Evolutionary conservation across 768 basidiomycete species (phyloP).

Genomic region (Boletales sp.): DNA sequence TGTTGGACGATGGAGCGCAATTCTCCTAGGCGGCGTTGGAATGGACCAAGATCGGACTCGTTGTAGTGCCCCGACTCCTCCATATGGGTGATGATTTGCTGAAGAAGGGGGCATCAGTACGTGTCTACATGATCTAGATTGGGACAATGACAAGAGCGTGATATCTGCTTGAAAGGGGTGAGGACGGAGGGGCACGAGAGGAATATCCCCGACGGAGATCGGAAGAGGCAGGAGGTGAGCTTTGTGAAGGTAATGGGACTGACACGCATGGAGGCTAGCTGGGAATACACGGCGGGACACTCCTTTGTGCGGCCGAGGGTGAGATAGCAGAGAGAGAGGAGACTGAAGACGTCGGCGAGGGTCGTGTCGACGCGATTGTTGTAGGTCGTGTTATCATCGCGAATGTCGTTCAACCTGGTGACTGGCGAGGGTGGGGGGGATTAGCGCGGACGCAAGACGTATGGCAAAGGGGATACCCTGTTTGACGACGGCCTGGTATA

Average conservation of each 20-base stretch:
- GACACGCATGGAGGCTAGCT: slow-evolving; percentile 94
- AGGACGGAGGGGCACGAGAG: slow-evolving; percentile 14
- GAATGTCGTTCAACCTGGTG: slow-evolving; percentile 86
- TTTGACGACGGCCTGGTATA: slow-evolving; percentile 91
- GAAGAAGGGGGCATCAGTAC: slow-evolving; percentile 25
- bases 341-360: slow-evolving; percentile 91
- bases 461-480: slow-evolving; percentile 58
- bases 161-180: slow-evolving; percentile 24
- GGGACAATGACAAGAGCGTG: slow-evolving; percentile 17
- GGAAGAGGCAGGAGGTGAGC: neutral
- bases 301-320: slow-evolving; percentile 96
- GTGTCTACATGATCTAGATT: slow-evolving; percentile 17
- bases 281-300: slow-evolving; percentile 92
- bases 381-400: slow-evolving; percentile 69
- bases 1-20: slow-evolving; percentile 83
- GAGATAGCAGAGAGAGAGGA: slow-evolving; percentile 95
- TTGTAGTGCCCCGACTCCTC: slow-evolving; percentile 95
- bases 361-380: slow-evolving; percentile 94
- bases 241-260: slow-evolving; percentile 35
- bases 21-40: slow-evolving; percentile 75
- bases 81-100: slow-evolving; percentile 96
- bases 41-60: slow-evolving; percentile 85
- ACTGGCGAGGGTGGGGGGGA: slow-evolving; percentile 51
- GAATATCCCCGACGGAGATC: neutral
- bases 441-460: neutral